Base-by-base conservation (phyloP, 768 basidiomycete genomes). In the Pleurotus giganteus region DNA sequence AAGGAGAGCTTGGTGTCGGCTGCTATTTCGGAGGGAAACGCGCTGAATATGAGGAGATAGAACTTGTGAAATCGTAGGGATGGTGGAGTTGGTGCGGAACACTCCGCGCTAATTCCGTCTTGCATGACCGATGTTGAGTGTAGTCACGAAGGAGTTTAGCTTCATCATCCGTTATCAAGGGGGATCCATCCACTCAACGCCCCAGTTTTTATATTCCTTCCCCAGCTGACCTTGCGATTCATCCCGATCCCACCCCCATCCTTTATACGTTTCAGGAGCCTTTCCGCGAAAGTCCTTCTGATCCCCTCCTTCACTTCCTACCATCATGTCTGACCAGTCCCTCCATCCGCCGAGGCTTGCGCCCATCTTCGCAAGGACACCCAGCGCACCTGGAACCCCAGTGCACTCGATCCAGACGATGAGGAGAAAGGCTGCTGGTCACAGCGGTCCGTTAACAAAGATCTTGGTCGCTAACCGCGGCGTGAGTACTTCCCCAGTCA, bases 391-490 rank as follows among this genome's bases (percentile, higher is more conserved):
- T 1, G 81, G 90, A 59, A 94, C 91, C 0, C 91, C 91, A 3
- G 88, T 94, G 57, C 91, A 94, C 68, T 91, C 86, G 56, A 94
- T 94, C 61, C 87, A 91, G 70, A 89, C 91, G 24, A 92, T 94
- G 88, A 82, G 92, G 59, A 80, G 92, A 62, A 94, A 91, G 75
- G 81, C 89, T 19, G 92, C 92, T 3, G 92, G 92, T n/a, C 92
- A 94, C 65, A 81, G 85, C 51, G 92, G 92, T 7, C 92, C 91
- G 3, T 73, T 94, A 58, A 93, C 93, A 43, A 94, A 94, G 78
- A 91, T 94, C 66, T 80, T 94, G 17, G 92, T 94, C 60, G 92
- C 92, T 47, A 94, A 94, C 71, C 88, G 92, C 58, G 92, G 92
- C 63, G 94, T 92, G 76, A 52, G 89, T 70, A 21, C 52, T 64